These are phyloP conservation scores for Serendipita sp. DNA, from an alignment of 768 basidiomycete species.

Conservation along the genomic window DNA sequence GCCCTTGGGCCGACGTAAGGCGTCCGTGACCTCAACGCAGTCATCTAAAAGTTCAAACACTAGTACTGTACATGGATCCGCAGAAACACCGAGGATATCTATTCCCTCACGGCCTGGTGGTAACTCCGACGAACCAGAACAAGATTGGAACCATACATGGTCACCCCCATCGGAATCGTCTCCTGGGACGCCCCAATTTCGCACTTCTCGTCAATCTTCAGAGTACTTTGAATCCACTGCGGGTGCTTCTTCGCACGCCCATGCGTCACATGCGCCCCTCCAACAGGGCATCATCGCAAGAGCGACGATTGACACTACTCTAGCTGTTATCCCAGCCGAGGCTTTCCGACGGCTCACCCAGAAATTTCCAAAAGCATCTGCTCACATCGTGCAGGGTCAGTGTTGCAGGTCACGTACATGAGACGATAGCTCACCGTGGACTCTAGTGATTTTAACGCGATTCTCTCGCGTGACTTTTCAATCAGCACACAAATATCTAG, in stretches of 20 bases:
- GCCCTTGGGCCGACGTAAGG: not conserved
- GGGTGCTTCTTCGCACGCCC: constrained; percentile 9
- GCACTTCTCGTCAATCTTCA: not conserved
- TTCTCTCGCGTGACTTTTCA: constrained; percentile 96
- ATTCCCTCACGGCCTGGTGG: not conserved
- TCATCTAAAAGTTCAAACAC: not conserved
- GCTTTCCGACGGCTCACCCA: constrained; percentile 88
- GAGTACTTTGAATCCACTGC: constrained; percentile 2
- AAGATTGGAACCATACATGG: not conserved
- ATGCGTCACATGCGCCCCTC: constrained; percentile 16
- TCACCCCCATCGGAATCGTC: not conserved
- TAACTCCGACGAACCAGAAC: not conserved
- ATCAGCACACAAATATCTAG: constrained; percentile 92
- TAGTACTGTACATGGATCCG: not conserved
- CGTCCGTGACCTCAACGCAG: not conserved
- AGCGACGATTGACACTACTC: constrained; percentile 82
- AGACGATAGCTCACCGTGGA: not conserved
- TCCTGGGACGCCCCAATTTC: not conserved
- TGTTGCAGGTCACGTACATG: not conserved
- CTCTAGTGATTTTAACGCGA: constrained; percentile 75
- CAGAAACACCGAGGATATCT: not conserved
- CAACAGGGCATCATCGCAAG: constrained; percentile 75
- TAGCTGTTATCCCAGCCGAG: constrained; percentile 98
- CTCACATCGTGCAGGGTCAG: constrained; percentile 83
- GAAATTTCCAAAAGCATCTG: constrained; percentile 92